Percentiles rank a stretch among this genome's conserved stretches.
Evolutionary conservation across 2,329 filamentous ascomycete species (phyloP).

Genomic region (Diaporthe sp.): DNA sequence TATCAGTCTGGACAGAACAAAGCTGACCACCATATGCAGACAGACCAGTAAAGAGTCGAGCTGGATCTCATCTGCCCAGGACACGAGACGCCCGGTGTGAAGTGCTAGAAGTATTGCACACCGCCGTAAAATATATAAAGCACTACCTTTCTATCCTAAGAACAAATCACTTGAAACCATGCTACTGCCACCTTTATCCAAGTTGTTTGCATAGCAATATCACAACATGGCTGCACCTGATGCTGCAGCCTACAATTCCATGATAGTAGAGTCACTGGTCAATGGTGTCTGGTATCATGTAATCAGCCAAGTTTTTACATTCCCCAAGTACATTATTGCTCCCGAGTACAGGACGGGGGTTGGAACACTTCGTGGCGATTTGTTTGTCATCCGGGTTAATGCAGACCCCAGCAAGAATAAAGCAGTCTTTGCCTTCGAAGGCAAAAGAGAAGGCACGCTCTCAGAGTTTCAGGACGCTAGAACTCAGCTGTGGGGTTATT

Average conservation of each 20-base stretch:
- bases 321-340: neutral
- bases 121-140: neutral
- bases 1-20: neutral
- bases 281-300: conserved; percentile 6
- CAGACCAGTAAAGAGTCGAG: neutral
- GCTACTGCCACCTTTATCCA: no score
- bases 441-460: neutral
- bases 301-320: neutral
- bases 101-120: neutral
- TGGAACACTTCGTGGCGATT: neutral
- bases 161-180: neutral
- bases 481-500: neutral
- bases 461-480: neutral
- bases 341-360: neutral
- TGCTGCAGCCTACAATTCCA: neutral
- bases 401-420: neutral
- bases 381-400: neutral
- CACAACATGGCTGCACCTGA: neutral
- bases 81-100: neutral
- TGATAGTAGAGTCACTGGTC: neutral
- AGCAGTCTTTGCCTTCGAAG: neutral
- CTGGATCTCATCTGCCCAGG: neutral
- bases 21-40: neutral
- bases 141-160: neutral
- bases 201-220: neutral